Conservation (phyloP, 2,329 filamentous ascomycete species). For the Cordyceps cateniannulata region DNA sequence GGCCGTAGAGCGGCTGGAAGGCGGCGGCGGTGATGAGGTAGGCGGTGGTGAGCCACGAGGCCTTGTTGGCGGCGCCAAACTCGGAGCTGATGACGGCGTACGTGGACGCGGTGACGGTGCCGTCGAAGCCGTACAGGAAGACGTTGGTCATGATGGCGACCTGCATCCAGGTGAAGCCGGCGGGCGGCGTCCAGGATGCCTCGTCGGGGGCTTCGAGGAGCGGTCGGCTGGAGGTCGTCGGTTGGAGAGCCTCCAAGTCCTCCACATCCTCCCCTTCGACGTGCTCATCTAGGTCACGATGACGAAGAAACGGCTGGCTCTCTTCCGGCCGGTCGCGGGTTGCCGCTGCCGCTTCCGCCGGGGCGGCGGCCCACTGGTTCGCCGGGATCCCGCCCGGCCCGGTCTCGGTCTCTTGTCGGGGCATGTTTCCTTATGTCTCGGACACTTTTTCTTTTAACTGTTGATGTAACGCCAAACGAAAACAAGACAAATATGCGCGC, state of each 20-base stretch:
- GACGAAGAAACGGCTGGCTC: not conserved
- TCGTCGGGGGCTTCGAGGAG: constrained; percentile 14
- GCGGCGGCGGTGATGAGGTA: constrained; percentile 67
- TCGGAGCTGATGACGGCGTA: constrained; percentile 71
- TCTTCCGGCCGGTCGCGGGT: not conserved
- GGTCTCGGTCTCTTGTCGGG: not conserved
- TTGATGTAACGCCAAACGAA: not conserved
- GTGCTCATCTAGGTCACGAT: too few relatives aligned
- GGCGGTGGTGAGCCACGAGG: constrained; percentile 68
- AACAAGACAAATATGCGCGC: not conserved
- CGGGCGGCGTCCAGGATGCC: constrained; percentile 39
- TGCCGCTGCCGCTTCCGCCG: not conserved
- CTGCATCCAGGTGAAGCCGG: constrained; percentile 52
- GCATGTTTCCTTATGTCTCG: not conserved
- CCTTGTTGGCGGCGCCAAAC: constrained; percentile 64
- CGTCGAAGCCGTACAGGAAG: constrained; percentile 62
- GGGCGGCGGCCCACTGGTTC: not conserved
- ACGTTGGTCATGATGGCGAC: constrained; percentile 58
- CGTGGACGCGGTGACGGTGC: constrained; percentile 66
- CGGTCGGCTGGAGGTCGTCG: not conserved
- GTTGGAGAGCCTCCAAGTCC: not conserved
- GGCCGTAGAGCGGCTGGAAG: constrained; percentile 65
- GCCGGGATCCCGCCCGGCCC: not conserved
- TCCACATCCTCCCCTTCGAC: not conserved
- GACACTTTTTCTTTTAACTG: not conserved